Evolutionary conservation across 2,329 filamentous ascomycete species (phyloP), one percentile per base, ranked within the genome.

Genomic region (Chrysoporthe cubensis): DNA sequence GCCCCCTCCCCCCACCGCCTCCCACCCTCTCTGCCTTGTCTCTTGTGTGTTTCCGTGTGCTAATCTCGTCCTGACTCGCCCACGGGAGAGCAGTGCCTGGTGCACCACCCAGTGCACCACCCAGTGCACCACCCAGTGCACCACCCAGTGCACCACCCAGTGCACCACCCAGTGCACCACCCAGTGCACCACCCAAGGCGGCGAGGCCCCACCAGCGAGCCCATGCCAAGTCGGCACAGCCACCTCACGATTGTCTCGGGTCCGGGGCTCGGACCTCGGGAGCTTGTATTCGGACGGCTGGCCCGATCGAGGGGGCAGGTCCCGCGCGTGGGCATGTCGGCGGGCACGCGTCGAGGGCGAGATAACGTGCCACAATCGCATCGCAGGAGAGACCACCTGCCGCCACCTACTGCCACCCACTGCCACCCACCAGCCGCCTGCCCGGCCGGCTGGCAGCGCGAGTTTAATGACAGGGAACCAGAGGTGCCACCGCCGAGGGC

Each of bases 401-500:
- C 50, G 26, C 48, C 48, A 32, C 4, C 50, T 26, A 54, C 6
- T 26, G 26, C 50, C 37, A 40, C 37, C 37, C 37, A 9, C 37
- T 40, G 32, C 32, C 26, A 26, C 26, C 26, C 26, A 26, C 26
- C 26, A 26, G 26, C 26, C 26, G 26, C 26, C 26, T 26, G 26
- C 26, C 26, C 26, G 26, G 54, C 16, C 11, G 34, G 14, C 32
- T n/a, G 34, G 6, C 54, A n/a, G 2, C 21, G 50, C 32, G 21
- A 60, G 57, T 60, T 60, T 44, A 61, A 61, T 61, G 42, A 46
- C 43, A 61, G 48, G 59, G 59, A 34, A 18, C 43, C 59, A 46
- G 42, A 32, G 40, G 59, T 61, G 59, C 11, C 59, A 61, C 59
- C 43, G 43, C 26, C 43, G 43, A 61, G 32, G 42, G 42, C 40